A percentile compares a stretch with the other conserved stretches of the same genome.
phyloP scores from a whole-genome alignment of 2,329 filamentous ascomycete genomes.

The Tolypocladium sp. region DNA sequence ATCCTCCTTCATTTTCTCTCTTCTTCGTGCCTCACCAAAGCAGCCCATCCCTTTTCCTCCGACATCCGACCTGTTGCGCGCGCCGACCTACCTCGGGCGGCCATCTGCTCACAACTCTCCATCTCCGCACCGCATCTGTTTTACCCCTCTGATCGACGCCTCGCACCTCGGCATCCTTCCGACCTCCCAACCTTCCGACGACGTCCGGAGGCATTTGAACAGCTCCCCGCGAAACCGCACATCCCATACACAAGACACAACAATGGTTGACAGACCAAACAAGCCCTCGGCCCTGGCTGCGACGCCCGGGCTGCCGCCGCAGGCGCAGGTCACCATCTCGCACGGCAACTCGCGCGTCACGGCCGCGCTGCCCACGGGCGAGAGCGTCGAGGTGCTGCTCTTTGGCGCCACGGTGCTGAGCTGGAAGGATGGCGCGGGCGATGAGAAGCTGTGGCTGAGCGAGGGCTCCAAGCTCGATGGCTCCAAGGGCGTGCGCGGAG shows the following conservation, averaged over 20 bases:
- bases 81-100: not conserved
- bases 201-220: not conserved
- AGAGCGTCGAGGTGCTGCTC: slow-evolving; percentile 78
- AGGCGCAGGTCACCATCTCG: slow-evolving; percentile 65
- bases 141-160: not conserved
- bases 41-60: not conserved
- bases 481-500: slow-evolving; percentile 80
- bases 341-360: slow-evolving; percentile 63
- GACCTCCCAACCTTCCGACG: not conserved
- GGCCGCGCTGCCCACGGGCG: slow-evolving; percentile 77
- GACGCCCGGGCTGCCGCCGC: slow-evolving; percentile 65
- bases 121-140: not conserved
- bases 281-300: slow-evolving; percentile 71
- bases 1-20: not conserved
- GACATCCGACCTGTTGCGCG: too few relatives aligned
- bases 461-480: slow-evolving; percentile 75
- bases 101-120: not conserved
- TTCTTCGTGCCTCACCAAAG: not conserved
- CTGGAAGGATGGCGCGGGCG: slow-evolving; percentile 75
- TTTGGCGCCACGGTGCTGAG: slow-evolving; percentile 86
- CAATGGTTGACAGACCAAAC: slow-evolving; percentile 75
- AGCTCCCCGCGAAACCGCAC: not conserved
- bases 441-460: slow-evolving; percentile 82
- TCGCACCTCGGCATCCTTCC: not conserved
- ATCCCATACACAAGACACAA: not conserved